phyloP scores from a whole-genome alignment of 495 filamentous ascomycete species.

The Hypoxylon fuscum region DNA sequence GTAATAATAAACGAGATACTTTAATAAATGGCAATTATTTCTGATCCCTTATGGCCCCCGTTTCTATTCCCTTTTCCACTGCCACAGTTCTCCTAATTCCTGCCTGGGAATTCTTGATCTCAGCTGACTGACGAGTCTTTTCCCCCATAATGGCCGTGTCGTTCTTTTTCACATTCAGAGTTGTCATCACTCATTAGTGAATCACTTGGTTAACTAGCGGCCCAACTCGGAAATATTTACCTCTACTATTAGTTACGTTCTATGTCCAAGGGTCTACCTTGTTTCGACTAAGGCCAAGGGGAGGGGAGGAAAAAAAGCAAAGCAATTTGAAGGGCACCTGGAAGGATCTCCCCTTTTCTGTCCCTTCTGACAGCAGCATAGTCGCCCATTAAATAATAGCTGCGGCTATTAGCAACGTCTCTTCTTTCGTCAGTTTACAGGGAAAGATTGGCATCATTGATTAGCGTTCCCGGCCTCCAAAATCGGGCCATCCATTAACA shows the following conservation, averaged over 20 bases:
- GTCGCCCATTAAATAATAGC: slow-evolving; percentile 9
- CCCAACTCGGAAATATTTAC: background rate
- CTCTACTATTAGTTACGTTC: slow-evolving; percentile 5
- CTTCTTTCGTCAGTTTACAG: slow-evolving; percentile 27
- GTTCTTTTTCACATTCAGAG: slow-evolving; percentile 21
- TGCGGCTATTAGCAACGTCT: slow-evolving; percentile 24
- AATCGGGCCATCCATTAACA: slow-evolving; percentile 37
- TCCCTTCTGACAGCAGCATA: slow-evolving; percentile 21
- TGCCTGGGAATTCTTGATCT: background rate
- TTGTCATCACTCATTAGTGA: slow-evolving; percentile 21
- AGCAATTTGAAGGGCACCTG: slow-evolving; percentile 30
- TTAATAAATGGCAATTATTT: slow-evolving; percentile 21
- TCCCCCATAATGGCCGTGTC: slow-evolving; percentile 21
- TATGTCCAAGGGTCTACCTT: slow-evolving; percentile 37
- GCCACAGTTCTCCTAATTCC: slow-evolving; percentile 17
- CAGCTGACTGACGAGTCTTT: slow-evolving; percentile 6
- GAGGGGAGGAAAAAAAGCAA: slow-evolving; percentile 28
- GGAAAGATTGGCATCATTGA: slow-evolving; percentile 19
- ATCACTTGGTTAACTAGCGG: slow-evolving; percentile 1
- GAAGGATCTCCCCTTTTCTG: slow-evolving; percentile 24
- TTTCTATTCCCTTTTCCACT: slow-evolving; percentile 20
- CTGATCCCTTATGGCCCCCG: slow-evolving; percentile 39
- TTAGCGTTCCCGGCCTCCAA: slow-evolving; percentile 30
- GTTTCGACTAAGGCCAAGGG: slow-evolving; percentile 23
- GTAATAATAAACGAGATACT: slow-evolving; percentile 43